These are phyloP conservation scores for Candida maris DNA, from an alignment of 805 yeast genomes.

Conservation along the genomic window DNA sequence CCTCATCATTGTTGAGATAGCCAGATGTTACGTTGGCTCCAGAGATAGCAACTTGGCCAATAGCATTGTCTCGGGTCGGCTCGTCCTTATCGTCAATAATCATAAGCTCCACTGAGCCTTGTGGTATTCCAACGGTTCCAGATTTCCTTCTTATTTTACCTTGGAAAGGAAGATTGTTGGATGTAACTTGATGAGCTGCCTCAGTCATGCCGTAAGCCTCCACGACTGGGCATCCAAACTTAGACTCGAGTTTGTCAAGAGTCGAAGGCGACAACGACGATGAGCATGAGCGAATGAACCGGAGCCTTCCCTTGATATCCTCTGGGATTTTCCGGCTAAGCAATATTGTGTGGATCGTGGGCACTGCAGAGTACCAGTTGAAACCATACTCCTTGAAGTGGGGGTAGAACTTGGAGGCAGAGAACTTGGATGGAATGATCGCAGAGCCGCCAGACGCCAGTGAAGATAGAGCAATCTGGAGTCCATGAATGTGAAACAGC, in stretches of 20 bases:
- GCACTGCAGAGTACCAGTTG: slow-evolving; percentile 75
- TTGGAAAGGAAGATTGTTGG: slow-evolving; percentile 53
- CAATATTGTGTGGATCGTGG: slow-evolving; percentile 69
- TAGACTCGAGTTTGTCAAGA: slow-evolving; percentile 51
- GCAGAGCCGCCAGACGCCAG: slow-evolving; percentile 57
- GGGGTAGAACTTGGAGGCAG: slow-evolving; percentile 59
- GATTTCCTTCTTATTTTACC: slow-evolving; percentile 57
- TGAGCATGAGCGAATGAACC: slow-evolving; percentile 72
- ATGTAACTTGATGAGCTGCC: slow-evolving; percentile 77
- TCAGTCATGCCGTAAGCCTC: slow-evolving; percentile 84
- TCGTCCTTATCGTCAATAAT: slow-evolving; percentile 52
- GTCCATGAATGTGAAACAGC: slow-evolving; percentile 72
- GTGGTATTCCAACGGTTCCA: slow-evolving; percentile 62
- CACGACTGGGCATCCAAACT: slow-evolving; percentile 62
- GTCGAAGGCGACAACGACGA: slow-evolving; percentile 67
- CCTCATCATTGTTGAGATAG: slow-evolving; percentile 67
- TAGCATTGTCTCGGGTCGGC: slow-evolving; percentile 44
- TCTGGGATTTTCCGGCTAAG: slow-evolving; percentile 50
- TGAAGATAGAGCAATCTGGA: slow-evolving; percentile 63
- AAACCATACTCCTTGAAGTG: slow-evolving; percentile 50
- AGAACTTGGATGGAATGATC: slow-evolving; percentile 59
- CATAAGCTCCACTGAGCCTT: slow-evolving; percentile 65
- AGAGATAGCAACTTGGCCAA: slow-evolving; percentile 67
- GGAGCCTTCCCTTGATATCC: slow-evolving; percentile 45
- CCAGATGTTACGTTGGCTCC: slow-evolving; percentile 72